Conservation (phyloP, 306 rosid species). For the Abrus precatorius region DNA sequence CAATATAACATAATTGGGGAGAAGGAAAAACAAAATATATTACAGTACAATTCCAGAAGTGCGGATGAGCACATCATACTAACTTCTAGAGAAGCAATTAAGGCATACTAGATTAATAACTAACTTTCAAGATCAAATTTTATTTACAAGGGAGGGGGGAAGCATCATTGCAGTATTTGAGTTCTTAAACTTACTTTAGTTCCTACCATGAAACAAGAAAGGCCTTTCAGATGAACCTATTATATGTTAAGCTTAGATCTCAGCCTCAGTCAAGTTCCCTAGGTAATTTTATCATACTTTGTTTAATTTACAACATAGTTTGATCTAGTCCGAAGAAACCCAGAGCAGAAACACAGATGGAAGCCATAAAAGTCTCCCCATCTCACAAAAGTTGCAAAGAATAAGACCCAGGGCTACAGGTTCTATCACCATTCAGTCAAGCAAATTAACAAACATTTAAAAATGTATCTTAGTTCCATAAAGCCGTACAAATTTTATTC, state of each 20-base stretch:
- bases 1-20: slow-evolving; percentile 22
- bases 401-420: background rate
- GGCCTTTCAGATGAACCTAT: slow-evolving; percentile 12
- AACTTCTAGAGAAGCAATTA: slow-evolving; percentile 20
- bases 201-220: slow-evolving; percentile 26
- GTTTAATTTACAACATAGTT: slow-evolving; percentile 19
- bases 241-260: slow-evolving; percentile 10
- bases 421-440: slow-evolving; percentile 23
- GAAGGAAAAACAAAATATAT: slow-evolving; percentile 5
- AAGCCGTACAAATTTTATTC: slow-evolving; percentile 16
- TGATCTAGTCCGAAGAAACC: slow-evolving; percentile 17
- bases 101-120: slow-evolving; percentile 30
- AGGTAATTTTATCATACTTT: slow-evolving; percentile 21
- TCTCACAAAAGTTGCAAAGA: slow-evolving; percentile 39
- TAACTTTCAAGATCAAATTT: slow-evolving; percentile 15
- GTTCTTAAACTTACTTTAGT: slow-evolving; percentile 25
- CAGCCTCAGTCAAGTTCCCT: slow-evolving; percentile 26
- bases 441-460: slow-evolving; percentile 20
- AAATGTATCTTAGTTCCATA: slow-evolving; percentile 7
- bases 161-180: slow-evolving; percentile 16
- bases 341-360: slow-evolving; percentile 13
- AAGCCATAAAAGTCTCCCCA: slow-evolving; percentile 20
- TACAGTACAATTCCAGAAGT: slow-evolving; percentile 3
- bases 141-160: background rate
- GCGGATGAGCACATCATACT: slow-evolving; percentile 1